Conservation (phyloP, 2,329 filamentous ascomycete species). For the Phialophora verrucosa region DNA sequence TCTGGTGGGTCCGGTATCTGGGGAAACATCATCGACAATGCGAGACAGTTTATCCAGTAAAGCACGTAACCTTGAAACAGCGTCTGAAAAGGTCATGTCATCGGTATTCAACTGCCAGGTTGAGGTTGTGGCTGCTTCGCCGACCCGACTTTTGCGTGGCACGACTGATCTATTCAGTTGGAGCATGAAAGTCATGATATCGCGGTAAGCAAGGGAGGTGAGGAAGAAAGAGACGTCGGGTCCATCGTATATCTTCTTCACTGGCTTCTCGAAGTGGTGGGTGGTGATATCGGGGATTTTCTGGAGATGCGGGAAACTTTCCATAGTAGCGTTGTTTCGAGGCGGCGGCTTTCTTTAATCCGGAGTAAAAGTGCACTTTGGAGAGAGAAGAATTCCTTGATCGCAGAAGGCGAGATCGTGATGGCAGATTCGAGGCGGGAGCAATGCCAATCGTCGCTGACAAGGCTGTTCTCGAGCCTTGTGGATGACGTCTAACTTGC, state of each 20-base stretch:
- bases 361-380: not conserved
- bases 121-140: constrained; percentile 50
- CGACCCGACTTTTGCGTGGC: constrained; percentile 60
- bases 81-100: constrained; percentile 57
- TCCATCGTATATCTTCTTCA: constrained; percentile 83
- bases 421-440: not conserved
- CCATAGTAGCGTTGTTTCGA: constrained; percentile 17
- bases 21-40: constrained; percentile 78
- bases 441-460: not conserved
- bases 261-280: constrained; percentile 69
- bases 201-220: constrained; percentile 78
- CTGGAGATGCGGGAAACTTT: constrained; percentile 12
- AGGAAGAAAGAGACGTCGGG: constrained; percentile 82
- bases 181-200: constrained; percentile 84
- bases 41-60: constrained; percentile 69
- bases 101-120: constrained; percentile 57
- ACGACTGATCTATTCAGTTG: constrained; percentile 90
- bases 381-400: not conserved
- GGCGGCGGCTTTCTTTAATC: not conserved
- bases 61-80: constrained; percentile 68
- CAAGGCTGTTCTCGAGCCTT: not conserved
- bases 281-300: constrained; percentile 36
- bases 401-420: not conserved
- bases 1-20: constrained; percentile 80
- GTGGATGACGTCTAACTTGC: not conserved